phyloP scores from a whole-genome alignment of 805 yeast genomes.

The Wickerhamiella dianesei region DNA sequence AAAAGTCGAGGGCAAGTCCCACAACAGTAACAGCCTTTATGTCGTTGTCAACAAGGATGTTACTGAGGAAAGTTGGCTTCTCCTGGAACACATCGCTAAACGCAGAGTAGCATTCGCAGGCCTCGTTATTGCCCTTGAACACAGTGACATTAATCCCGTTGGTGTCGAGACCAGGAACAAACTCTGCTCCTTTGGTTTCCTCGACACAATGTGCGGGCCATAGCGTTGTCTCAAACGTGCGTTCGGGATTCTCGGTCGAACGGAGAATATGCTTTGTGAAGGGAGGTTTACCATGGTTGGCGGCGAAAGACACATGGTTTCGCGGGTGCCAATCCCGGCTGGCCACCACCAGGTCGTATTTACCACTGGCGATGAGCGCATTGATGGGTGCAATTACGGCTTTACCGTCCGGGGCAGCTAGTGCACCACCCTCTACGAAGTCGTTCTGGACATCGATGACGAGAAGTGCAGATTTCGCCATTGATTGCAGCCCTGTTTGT shows the following conservation, averaged over 20 bases:
- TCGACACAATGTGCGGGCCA: slow-evolving; percentile 95
- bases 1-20: slow-evolving; percentile 78
- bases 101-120: slow-evolving; percentile 79
- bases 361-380: slow-evolving; percentile 29
- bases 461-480: slow-evolving; percentile 37
- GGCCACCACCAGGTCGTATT: slow-evolving; percentile 54
- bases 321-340: slow-evolving; percentile 85
- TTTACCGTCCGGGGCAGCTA: slow-evolving; percentile 60
- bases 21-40: slow-evolving; percentile 56
- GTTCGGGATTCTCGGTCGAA: not conserved
- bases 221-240: slow-evolving; percentile 34
- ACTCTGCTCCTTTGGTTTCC: slow-evolving; percentile 48
- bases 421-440: slow-evolving; percentile 53
- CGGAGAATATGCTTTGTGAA: slow-evolving; percentile 31
- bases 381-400: slow-evolving; percentile 40
- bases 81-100: slow-evolving; percentile 67
- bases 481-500: not conserved
- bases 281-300: slow-evolving; percentile 41
- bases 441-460: slow-evolving; percentile 79
- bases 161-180: slow-evolving; percentile 38
- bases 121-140: slow-evolving; percentile 55
- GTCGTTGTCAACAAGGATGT: slow-evolving; percentile 31
- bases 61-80: slow-evolving; percentile 53
- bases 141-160: slow-evolving; percentile 33
- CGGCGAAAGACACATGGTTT: slow-evolving; percentile 72